phyloP scores from a whole-genome alignment of 2,329 filamentous ascomycete genomes.

The Talaromyces marneffei region DNA sequence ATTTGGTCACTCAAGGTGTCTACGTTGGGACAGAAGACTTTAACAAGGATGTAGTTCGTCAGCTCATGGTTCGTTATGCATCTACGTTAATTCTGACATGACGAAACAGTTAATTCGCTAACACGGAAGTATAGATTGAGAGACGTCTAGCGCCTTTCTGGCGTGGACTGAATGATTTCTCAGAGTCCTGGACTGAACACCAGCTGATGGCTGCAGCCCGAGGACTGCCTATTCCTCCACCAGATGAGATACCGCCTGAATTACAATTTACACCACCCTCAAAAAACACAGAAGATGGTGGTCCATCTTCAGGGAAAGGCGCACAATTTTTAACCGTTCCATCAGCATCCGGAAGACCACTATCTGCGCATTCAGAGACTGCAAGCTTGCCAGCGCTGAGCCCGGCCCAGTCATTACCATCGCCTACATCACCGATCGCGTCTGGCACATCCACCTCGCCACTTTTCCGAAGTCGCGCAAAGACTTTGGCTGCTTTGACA shows the following conservation, averaged over 20 bases:
- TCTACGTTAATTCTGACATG: too few relatives aligned
- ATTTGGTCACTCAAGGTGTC: conserved; percentile 85
- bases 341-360: conserved; percentile 69
- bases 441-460: conserved; percentile 48
- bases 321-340: conserved; percentile 72
- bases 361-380: conserved; percentile 47
- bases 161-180: conserved; percentile 86
- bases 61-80: conserved; percentile 66
- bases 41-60: conserved; percentile 78
- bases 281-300: conserved; percentile 38
- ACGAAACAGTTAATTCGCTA: conserved; percentile 2
- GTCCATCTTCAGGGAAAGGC: conserved; percentile 53
- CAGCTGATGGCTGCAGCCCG: conserved; percentile 89
- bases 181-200: conserved; percentile 83
- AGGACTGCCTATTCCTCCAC: conserved; percentile 73
- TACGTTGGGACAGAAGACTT: conserved; percentile 93
- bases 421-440: conserved; percentile 51
- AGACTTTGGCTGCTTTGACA: conserved; percentile 78
- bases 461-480: conserved; percentile 75
- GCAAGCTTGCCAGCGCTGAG: not conserved
- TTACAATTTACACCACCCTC: conserved; percentile 49
- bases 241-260: conserved; percentile 76
- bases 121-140: conserved; percentile 68
- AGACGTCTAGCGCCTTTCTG: conserved; percentile 89
- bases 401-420: conserved; percentile 50